phyloP scores from a whole-genome alignment of 2,329 filamentous ascomycete species.

The Grosmannia penicillata region DNA sequence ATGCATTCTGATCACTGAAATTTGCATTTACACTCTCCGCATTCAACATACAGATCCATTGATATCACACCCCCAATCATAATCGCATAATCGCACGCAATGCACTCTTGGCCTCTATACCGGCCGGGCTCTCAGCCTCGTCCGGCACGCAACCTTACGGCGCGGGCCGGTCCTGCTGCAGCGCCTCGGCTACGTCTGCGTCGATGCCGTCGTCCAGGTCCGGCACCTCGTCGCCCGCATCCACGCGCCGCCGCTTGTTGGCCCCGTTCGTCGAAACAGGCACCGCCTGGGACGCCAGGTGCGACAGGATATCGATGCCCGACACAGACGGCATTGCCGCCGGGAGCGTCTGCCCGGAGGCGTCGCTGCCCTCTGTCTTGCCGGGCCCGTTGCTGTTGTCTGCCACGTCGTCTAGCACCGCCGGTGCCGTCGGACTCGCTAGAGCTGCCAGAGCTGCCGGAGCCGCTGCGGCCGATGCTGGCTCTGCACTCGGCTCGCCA shows the following conservation, averaged over 20 bases:
- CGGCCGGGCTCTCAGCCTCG: no score
- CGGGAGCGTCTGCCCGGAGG: not conserved
- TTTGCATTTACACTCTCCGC: no score
- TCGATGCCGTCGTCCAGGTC: conserved; percentile 42
- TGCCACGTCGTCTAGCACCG: not conserved
- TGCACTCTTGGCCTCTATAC: no score
- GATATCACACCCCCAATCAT: no score
- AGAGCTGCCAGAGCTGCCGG: no score
- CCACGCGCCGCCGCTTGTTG: conserved; percentile 41
- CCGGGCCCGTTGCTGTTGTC: not conserved
- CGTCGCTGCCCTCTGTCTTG: no score
- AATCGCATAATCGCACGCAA: no score
- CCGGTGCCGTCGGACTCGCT: not conserved
- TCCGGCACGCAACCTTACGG: no score
- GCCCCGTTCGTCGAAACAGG: conserved; percentile 35
- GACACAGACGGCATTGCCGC: conserved; percentile 13
- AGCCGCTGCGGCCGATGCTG: not conserved
- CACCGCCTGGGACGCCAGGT: conserved; percentile 27
- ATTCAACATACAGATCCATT: no score
- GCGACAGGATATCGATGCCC: conserved; percentile 25
- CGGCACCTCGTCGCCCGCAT: conserved; percentile 35
- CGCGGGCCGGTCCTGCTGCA: conserved; percentile 25
- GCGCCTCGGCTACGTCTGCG: conserved; percentile 39
- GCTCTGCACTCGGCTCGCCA: not conserved
- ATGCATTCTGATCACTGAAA: no score